phyloP scores from a whole-genome alignment of 345 rosid genomes.

The Viola odorata region DNA sequence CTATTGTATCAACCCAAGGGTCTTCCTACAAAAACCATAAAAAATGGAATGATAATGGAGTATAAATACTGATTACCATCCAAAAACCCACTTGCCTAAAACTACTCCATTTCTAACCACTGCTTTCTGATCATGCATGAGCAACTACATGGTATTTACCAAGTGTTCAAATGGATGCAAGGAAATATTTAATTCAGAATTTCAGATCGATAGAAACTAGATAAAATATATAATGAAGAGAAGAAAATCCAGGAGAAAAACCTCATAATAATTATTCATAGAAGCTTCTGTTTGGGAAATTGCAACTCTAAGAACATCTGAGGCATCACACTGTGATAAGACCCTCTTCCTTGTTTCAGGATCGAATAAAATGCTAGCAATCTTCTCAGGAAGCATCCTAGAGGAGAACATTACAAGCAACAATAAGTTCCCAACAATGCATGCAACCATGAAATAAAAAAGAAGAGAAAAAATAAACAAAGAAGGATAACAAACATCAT shows the following conservation, averaged over 20 bases:
- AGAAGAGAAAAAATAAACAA: not conserved
- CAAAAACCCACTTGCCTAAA: not conserved
- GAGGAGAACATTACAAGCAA: constrained; percentile 5
- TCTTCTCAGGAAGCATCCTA: constrained; percentile 78
- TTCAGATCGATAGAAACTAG: too few species aligned
- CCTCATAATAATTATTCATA: constrained; percentile 85
- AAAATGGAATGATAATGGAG: not conserved
- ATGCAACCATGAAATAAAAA: constrained; percentile 1
- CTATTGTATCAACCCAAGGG: not conserved
- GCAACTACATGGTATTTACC: not conserved
- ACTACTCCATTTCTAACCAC: not conserved
- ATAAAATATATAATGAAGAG: not conserved
- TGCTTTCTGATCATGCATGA: not conserved
- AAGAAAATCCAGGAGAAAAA: constrained; percentile 22
- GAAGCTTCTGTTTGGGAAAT: constrained; percentile 75
- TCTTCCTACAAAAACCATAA: not conserved
- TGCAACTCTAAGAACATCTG: constrained; percentile 74
- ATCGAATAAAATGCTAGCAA: constrained; percentile 69
- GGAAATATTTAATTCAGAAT: not conserved
- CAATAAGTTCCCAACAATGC: not conserved
- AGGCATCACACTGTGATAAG: constrained; percentile 63
- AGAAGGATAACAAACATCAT: not conserved
- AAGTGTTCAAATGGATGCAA: not conserved
- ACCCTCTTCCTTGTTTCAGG: constrained; percentile 59
- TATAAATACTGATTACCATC: not conserved